Evolutionary conservation across 768 basidiomycete genomes (phyloP).

Genomic region (Termitomyces sp.): DNA sequence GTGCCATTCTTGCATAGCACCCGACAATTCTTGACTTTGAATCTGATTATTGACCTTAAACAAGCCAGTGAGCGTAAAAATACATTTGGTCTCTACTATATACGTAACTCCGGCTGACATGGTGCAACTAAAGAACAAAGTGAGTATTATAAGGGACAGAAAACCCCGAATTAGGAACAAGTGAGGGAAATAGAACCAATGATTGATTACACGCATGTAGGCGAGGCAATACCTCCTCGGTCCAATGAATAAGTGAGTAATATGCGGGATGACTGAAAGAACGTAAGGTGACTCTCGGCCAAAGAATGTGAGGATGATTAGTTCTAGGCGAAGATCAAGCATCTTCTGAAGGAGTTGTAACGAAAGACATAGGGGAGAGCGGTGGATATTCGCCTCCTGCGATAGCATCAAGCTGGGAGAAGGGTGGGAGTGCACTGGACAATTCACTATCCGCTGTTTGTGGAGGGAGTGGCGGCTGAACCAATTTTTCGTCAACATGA

Average conservation of each 20-base stretch:
- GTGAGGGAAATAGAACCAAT: constrained; percentile 26
- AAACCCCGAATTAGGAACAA: constrained; percentile 23
- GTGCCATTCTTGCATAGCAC: neutral
- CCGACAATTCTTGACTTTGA: neutral
- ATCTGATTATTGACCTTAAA: constrained; percentile 17
- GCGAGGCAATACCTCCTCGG: constrained; percentile 39
- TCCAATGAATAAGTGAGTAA: constrained; percentile 28
- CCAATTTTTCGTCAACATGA: constrained; percentile 22
- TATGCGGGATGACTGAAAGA: constrained; percentile 16
- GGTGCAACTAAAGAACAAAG: constrained; percentile 38
- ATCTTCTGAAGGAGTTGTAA: constrained; percentile 39
- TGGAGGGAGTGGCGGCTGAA: constrained; percentile 53
- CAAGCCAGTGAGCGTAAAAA: constrained; percentile 40
- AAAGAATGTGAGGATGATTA: constrained; percentile 19
- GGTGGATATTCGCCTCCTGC: constrained; percentile 73
- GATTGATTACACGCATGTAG: constrained; percentile 32
- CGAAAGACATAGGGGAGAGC: constrained; percentile 71
- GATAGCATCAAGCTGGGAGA: constrained; percentile 77
- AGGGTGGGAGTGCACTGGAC: constrained; percentile 40
- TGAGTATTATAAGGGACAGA: constrained; percentile 31
- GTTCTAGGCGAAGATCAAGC: constrained; percentile 26
- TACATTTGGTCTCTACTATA: constrained; percentile 49
- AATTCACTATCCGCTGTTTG: constrained; percentile 26
- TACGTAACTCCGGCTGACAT: constrained; percentile 41
- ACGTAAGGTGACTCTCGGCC: constrained; percentile 16